phyloP scores from a whole-genome alignment of 345 rosid species.

The Eucalyptus virginea region DNA sequence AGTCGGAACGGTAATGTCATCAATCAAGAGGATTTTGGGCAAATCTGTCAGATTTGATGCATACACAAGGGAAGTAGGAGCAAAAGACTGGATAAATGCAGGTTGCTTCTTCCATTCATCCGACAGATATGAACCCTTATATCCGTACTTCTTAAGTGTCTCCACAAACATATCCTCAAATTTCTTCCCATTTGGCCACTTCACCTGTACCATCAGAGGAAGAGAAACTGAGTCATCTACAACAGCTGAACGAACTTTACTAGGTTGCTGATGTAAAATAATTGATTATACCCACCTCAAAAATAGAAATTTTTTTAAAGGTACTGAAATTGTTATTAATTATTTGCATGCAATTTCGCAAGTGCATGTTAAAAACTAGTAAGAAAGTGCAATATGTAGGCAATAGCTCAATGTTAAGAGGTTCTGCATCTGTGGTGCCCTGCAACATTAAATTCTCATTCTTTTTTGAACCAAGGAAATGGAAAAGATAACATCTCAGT shows the following conservation, averaged over 20 bases:
- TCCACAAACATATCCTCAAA: slow-evolving; percentile 71
- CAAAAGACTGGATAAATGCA: slow-evolving; percentile 83
- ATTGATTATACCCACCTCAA: background rate
- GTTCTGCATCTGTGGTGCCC: background rate
- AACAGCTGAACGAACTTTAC: background rate
- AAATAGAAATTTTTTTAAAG: background rate
- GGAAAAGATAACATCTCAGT: background rate
- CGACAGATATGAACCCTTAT: slow-evolving; percentile 75
- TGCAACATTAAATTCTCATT: background rate
- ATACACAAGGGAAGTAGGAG: slow-evolving; percentile 76
- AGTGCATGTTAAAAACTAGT: background rate
- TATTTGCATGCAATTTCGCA: background rate
- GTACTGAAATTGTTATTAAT: background rate
- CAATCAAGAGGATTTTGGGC: slow-evolving; percentile 79
- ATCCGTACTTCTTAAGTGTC: slow-evolving; percentile 65
- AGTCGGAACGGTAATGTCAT: slow-evolving; percentile 47
- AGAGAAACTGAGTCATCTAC: background rate
- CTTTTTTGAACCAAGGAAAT: background rate
- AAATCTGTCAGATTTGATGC: slow-evolving; percentile 52
- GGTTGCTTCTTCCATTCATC: slow-evolving; percentile 79
- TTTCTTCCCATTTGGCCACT: slow-evolving; percentile 66
- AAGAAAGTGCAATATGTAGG: background rate
- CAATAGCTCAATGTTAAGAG: background rate
- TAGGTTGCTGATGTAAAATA: background rate
- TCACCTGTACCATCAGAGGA: slow-evolving; percentile 37